phyloP scores from a whole-genome alignment of 768 basidiomycete species.

The Sarcodon sp. region DNA sequence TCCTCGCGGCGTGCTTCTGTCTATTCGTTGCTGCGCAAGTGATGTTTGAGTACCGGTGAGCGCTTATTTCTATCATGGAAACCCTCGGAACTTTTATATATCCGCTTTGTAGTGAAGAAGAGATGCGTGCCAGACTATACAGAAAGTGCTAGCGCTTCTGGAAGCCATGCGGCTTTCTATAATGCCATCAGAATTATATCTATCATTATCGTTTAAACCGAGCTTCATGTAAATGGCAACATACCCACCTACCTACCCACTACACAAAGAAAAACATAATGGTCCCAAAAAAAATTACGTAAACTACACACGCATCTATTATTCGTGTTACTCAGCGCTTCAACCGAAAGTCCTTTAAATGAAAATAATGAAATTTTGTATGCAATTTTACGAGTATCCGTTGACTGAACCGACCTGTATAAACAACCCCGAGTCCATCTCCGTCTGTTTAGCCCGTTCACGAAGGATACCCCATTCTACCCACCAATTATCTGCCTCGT shows the following conservation, averaged over 20 bases:
- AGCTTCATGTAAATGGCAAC: neutral
- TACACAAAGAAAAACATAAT: too few species aligned
- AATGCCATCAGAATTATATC: neutral
- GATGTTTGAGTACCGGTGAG: conserved; percentile 94
- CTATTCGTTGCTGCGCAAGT: conserved; percentile 78
- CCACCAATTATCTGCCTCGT: conserved; percentile 25
- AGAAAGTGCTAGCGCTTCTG: conserved; percentile 4
- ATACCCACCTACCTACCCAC: too few species aligned
- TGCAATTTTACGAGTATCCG: too few species aligned
- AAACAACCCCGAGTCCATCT: neutral
- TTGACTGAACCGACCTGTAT: neutral
- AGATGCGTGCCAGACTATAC: conserved; percentile 12
- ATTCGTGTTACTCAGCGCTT: too few species aligned
- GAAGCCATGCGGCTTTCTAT: too few species aligned
- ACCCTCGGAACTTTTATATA: neutral
- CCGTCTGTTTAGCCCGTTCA: conserved; percentile 9
- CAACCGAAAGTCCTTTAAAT: too few species aligned
- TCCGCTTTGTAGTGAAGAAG: conserved; percentile 15
- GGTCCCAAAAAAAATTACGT: too few species aligned
- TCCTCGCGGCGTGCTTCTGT: conserved; percentile 42
- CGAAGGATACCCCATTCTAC: conserved; percentile 19
- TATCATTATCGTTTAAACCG: neutral
- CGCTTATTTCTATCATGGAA: conserved; percentile 1
- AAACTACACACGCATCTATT: too few species aligned
- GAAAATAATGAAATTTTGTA: too few species aligned